Evolutionary conservation across 1,139 yeast genomes (phyloP).

Genomic region (Wickerhamomyces sp.): DNA sequence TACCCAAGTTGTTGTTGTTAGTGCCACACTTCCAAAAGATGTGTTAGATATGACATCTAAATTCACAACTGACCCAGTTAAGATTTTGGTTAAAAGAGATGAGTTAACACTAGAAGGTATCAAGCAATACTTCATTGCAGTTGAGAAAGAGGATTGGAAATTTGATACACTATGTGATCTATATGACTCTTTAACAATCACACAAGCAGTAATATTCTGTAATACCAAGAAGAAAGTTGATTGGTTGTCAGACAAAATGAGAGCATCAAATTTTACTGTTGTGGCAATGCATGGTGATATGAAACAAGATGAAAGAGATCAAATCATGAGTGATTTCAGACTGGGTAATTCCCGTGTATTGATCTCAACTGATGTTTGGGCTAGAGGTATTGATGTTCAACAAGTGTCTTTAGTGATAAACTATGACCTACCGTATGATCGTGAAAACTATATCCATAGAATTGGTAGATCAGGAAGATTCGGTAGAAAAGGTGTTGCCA

Average conservation of each 20-base stretch:
- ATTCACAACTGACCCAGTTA: constrained; percentile 87
- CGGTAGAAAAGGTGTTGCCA: constrained; percentile 94
- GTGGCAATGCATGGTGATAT: constrained; percentile 96
- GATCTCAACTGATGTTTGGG: constrained; percentile 96
- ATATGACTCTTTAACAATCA: constrained; percentile 89
- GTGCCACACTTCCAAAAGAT: constrained; percentile 86
- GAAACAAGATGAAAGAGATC: constrained; percentile 90
- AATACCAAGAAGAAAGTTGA: constrained; percentile 90
- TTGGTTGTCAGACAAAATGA: constrained; percentile 79
- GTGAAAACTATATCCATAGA: constrained; percentile 88
- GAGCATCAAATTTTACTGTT: constrained; percentile 79
- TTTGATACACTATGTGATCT: constrained; percentile 90
- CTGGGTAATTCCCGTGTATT: constrained; percentile 76
- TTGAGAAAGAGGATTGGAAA: constrained; percentile 93
- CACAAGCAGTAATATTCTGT: constrained; percentile 95
- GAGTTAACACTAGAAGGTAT: constrained; percentile 87
- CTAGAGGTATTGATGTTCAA: constrained; percentile 96
- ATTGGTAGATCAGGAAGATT: constrained; percentile 95
- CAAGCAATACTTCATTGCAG: constrained; percentile 79
- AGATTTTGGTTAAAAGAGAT: constrained; percentile 85
- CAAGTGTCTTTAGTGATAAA: constrained; percentile 94
- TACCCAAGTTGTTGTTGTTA: constrained; percentile 88
- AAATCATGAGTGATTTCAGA: constrained; percentile 82
- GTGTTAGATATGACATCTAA: constrained; percentile 82
- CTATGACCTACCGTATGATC: constrained; percentile 81